Conservation (phyloP, 1,139 yeast genomes). For the Saccharomyces pastorianus region DNA sequence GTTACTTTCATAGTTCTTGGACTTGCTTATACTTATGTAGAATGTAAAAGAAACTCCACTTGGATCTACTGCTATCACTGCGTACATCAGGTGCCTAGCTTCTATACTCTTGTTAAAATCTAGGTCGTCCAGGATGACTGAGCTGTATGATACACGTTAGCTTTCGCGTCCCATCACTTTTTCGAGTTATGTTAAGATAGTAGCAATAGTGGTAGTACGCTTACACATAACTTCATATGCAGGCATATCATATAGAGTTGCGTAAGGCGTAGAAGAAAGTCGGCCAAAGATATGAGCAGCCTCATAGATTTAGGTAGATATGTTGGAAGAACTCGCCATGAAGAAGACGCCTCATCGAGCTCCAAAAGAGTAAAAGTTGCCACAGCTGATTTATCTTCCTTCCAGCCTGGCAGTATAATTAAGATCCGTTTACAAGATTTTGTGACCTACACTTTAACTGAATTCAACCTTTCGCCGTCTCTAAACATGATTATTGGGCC, state of each 20-base stretch:
- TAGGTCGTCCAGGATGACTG: background rate
- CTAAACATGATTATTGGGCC: conserved; percentile 94
- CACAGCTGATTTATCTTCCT: conserved; percentile 13
- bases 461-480: conserved; percentile 72
- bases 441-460: conserved; percentile 74
- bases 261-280: too few species aligned
- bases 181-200: background rate
- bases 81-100: too few species aligned
- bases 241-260: background rate
- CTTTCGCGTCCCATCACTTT: background rate
- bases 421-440: conserved; percentile 62
- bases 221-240: background rate
- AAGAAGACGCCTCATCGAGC: background rate
- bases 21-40: too few species aligned
- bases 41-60: too few species aligned
- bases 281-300: background rate
- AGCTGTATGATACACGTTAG: background rate
- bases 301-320: background rate
- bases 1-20: background rate
- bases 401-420: conserved; percentile 57
- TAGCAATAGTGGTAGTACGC: background rate
- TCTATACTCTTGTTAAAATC: too few species aligned
- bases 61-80: too few species aligned
- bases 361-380: conserved; percentile 16
- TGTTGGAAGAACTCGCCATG: background rate